Base-by-base conservation (phyloP, 768 basidiomycete genomes). In the Termitomyces bulborhizus region DNA sequence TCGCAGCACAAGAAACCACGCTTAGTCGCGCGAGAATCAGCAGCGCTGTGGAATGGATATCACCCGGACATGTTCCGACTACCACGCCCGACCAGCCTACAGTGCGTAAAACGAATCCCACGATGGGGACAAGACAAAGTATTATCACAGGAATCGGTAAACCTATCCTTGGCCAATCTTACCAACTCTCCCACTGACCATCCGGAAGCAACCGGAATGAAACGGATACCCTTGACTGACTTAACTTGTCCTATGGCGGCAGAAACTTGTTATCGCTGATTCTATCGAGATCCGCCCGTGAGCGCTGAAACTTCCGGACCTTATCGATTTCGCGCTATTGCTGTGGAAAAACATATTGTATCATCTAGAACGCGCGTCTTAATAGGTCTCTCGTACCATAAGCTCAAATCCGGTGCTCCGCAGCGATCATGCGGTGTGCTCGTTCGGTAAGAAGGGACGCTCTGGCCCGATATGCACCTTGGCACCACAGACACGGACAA, bases 251-350 rank as follows among this genome's bases (percentile, higher is more conserved):
- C 13, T 24, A 13, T 27, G 39, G 29, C 18, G n/a, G 12, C 11
- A 40, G 31, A 34, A 21, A 34, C 21, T 42, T 29, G 40, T 51
- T 31, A 40, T 41, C 27, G 26, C 39, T 46, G 24, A 9, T 27
- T 40, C 37, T 13, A 16, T n/a, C 26, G 43, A 55, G 54, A 41
- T 55, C 54, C 54, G 54, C 4, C 54, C 54, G 54, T 34, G 37
- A 41, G 34, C 6, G 6, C 49, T 37, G 34, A 49, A 36, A 49
- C 24, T 3, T 0, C 21, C 36, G 46, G 54, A 26, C 21, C 54
- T 42, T 48, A 34, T 42, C 40, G 21, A 21, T 27, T 43, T 31
- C 16, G 32, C 24, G 29, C 46, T 40, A 12, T 34, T 27, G 32
- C 24, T 37, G 3, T 46, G n/a, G 7, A 34, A 48, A 34, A 27